These are phyloP conservation scores for Melampsora medusae DNA, from an alignment of 1,284 basidiomycete species.

Conservation along the genomic window DNA sequence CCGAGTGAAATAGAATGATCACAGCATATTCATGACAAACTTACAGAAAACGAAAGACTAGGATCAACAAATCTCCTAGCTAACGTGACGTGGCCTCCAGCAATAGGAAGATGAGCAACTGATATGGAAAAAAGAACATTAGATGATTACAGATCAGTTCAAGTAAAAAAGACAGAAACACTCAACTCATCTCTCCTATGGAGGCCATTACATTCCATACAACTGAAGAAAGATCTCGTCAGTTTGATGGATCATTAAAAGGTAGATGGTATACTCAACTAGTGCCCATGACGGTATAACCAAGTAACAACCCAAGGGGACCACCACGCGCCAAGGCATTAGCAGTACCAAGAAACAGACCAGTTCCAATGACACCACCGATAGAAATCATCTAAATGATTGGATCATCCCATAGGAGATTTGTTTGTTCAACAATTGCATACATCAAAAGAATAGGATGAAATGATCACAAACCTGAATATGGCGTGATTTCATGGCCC, in stretches of 20 bases:
- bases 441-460: too few species aligned
- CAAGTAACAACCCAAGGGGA: conserved; percentile 56
- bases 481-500: conserved; percentile 22
- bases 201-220: conserved; percentile 54
- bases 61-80: conserved; percentile 76
- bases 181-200: conserved; percentile 58
- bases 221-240: conserved; percentile 38
- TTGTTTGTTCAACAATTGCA: background rate
- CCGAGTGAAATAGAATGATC: conserved; percentile 65
- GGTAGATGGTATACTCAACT: conserved; percentile 49
- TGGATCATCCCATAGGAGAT: background rate
- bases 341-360: conserved; percentile 56
- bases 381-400: conserved; percentile 33
- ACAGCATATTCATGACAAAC: background rate
- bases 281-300: conserved; percentile 49
- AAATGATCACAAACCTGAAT: conserved; percentile 19
- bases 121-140: conserved; percentile 61
- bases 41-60: conserved; percentile 62
- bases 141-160: conserved; percentile 56
- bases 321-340: conserved; percentile 55
- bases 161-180: conserved; percentile 58
- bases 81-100: conserved; percentile 73
- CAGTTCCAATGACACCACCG: conserved; percentile 44
- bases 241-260: conserved; percentile 56
- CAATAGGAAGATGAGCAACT: conserved; percentile 53